Evolutionary conservation across 371 early-diverging fungal species (phyloP), one percentile per base, ranked within the genome.

Genomic region (Mortierella sp.): DNA sequence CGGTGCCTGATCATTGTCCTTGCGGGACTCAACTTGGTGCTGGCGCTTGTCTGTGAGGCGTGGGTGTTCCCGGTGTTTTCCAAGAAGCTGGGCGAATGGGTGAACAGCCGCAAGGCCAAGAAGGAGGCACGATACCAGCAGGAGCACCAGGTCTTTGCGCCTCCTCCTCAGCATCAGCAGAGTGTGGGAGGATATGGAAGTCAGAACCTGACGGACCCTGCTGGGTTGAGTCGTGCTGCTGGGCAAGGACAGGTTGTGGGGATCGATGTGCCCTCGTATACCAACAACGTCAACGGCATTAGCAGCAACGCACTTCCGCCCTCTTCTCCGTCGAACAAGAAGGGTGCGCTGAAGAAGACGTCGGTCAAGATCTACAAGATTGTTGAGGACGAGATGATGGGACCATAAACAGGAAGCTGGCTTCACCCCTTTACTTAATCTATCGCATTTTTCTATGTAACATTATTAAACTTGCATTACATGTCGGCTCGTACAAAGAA

Each of bases 301-400:
- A n/a, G n/a, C n/a, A n/a, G n/a, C n/a, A n/a, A n/a, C n/a, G n/a
- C n/a, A n/a, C n/a, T n/a, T n/a, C n/a, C n/a, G n/a, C n/a, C n/a
- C n/a, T n/a, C n/a, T n/a, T n/a, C n/a, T n/a, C n/a, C n/a, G n/a
- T n/a, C n/a, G n/a, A n/a, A n/a, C 40, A 48, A 44, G 29, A 74
- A 74, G 44, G 40, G 66, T 7, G 4, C 65, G 5, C 48, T 58
- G 64, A 76, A 76, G 71, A 80, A 73, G 65, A 16, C 71, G 19
- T 71, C 74, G 22, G 58, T 81, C 41, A 81, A 81, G 68, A 77
- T 81, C 55, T 81, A 81, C 70, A 81, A 81, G 74, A 66, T 77
- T 13, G 77, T 81, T 4, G 81, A 81, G 65, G 77, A 81, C 41
- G 81, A 81, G 74, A 81, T 81, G 81, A 71, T 73, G 68, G 71